These are phyloP conservation scores for Fragaria vesca DNA, from an alignment of 306 rosid genomes.

Conservation along the genomic window DNA sequence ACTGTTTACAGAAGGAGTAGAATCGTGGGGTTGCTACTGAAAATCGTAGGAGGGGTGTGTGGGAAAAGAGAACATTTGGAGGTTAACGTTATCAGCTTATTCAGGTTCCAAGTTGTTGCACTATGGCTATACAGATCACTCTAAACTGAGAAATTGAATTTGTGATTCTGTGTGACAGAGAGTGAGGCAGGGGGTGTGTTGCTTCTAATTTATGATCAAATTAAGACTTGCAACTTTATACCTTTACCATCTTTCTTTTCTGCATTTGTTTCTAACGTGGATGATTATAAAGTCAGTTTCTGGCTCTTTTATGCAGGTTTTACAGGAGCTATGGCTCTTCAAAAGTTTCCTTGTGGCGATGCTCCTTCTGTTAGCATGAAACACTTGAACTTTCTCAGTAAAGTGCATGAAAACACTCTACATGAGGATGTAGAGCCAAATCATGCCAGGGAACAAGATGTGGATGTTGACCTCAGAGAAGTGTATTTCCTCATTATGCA, in stretches of 20 bases:
- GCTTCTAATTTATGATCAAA: background rate
- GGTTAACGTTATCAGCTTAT: background rate
- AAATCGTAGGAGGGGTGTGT: background rate
- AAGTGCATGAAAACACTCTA: conserved; percentile 47
- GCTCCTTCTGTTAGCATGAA: conserved; percentile 61
- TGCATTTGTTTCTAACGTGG: background rate
- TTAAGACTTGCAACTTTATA: background rate
- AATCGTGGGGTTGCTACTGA: background rate
- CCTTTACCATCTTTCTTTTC: conserved; percentile 3
- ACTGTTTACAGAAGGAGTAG: background rate
- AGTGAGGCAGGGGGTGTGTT: background rate
- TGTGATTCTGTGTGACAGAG: too few relatives aligned
- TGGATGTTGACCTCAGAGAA: conserved; percentile 82
- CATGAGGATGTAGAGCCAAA: conserved; percentile 40
- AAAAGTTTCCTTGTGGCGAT: conserved; percentile 65
- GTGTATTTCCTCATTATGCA: conserved; percentile 96
- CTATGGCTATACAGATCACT: background rate
- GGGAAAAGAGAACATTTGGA: background rate
- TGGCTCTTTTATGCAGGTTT: conserved; percentile 32
- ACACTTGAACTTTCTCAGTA: conserved; percentile 56
- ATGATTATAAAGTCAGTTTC: background rate
- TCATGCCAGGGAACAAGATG: conserved; percentile 54
- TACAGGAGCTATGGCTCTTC: conserved; percentile 80
- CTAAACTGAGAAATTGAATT: background rate
- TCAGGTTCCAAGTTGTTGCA: background rate